Percentiles rank a stretch among this genome's conserved stretches.
Conservation (phyloP, 192 early-diverging fungal genomes). For the Geranomyces michiganensis region DNA sequence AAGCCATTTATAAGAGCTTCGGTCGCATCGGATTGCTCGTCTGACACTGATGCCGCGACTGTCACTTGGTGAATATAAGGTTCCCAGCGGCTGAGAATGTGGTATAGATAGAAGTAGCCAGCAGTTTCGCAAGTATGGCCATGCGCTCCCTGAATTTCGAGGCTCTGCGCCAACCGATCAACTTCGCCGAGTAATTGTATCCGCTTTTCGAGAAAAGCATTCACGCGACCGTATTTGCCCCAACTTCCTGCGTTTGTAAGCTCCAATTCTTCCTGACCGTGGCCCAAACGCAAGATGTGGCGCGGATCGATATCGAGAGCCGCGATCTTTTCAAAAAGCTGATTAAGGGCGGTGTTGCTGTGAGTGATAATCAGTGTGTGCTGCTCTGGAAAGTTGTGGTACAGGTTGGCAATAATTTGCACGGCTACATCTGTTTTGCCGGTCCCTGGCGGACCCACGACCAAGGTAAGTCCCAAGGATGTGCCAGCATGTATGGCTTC, state of each 20-base stretch:
- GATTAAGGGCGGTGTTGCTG: slow-evolving; percentile 98
- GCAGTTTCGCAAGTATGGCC: slow-evolving; percentile 93
- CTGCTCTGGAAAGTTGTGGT: slow-evolving; percentile 87
- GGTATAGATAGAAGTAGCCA: slow-evolving; percentile 81
- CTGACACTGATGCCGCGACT: not conserved
- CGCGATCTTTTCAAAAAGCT: slow-evolving; percentile 96
- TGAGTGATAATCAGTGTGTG: slow-evolving; percentile 93
- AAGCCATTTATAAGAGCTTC: slow-evolving; percentile 61
- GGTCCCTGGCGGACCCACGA: slow-evolving; percentile 98
- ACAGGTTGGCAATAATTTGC: slow-evolving; percentile 93
- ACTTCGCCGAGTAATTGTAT: slow-evolving; percentile 74
- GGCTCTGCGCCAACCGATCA: slow-evolving; percentile 71
- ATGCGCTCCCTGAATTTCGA: slow-evolving; percentile 82
- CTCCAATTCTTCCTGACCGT: slow-evolving; percentile 89
- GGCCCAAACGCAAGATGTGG: slow-evolving; percentile 92
- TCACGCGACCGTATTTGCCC: slow-evolving; percentile 91
- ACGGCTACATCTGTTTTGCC: slow-evolving; percentile 99
- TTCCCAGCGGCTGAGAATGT: slow-evolving; percentile 78
- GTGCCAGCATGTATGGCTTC: slow-evolving; percentile 85
- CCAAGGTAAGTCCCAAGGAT: slow-evolving; percentile 84
- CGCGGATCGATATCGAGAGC: slow-evolving; percentile 89
- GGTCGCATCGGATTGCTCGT: not conserved
- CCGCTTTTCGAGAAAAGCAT: slow-evolving; percentile 87
- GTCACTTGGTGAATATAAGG: slow-evolving; percentile 51
- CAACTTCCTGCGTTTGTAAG: slow-evolving; percentile 70